Evolutionary conservation across 306 rosid genomes (phyloP).

Genomic region (Sicyos baderoa): DNA sequence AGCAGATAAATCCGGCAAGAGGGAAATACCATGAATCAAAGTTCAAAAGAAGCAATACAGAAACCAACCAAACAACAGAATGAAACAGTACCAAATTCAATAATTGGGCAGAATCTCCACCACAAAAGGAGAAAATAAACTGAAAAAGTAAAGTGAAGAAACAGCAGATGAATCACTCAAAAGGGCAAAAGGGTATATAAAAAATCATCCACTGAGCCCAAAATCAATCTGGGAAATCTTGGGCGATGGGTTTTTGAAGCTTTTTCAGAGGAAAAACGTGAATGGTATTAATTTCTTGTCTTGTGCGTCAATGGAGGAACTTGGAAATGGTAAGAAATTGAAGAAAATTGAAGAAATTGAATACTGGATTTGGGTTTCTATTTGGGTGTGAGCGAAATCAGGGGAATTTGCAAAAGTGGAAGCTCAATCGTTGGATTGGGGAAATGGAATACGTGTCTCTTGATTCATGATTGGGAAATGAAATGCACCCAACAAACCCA

Average conservation of each 20-base stretch:
- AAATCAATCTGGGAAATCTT: not conserved
- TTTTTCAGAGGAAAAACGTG: slow-evolving; percentile 15
- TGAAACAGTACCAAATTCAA: slow-evolving; percentile 6
- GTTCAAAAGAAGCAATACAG: not conserved
- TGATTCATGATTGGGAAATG: too few relatives aligned
- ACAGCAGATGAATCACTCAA: not conserved
- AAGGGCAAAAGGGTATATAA: not conserved
- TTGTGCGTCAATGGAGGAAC: not conserved
- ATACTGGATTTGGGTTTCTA: not conserved
- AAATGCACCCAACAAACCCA: too few relatives aligned
- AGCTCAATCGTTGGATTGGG: not conserved
- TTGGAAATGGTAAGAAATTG: slow-evolving; percentile 6
- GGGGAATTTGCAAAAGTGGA: not conserved
- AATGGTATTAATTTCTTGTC: slow-evolving; percentile 13
- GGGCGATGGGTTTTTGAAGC: not conserved
- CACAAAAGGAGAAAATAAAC: not conserved
- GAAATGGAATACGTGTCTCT: too few relatives aligned
- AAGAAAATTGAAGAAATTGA: not conserved
- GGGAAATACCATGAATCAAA: not conserved
- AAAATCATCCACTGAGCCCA: not conserved
- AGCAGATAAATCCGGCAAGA: too few relatives aligned
- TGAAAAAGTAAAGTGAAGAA: not conserved
- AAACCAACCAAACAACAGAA: not conserved
- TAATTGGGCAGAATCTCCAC: not conserved
- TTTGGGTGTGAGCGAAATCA: not conserved